Evolutionary conservation across 768 basidiomycete species (phyloP), one percentile per base, ranked within the genome.

Genomic region (Macrolepiota albuminosa): DNA sequence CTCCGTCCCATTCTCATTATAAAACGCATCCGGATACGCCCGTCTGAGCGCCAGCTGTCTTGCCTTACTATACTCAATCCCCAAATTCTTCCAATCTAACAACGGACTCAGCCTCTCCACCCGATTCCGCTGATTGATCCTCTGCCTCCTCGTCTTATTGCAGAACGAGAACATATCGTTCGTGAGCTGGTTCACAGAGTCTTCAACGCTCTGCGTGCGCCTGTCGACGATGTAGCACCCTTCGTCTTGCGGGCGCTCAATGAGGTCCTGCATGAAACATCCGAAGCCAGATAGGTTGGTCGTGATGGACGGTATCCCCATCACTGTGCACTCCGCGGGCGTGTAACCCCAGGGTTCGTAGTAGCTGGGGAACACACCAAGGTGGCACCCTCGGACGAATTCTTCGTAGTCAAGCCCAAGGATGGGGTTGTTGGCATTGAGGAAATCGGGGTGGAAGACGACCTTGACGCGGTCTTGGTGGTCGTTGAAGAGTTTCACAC

Each of bases 241-340:
- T 72, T 98, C 95, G 56, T 96, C 95, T 62, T 93, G 85, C 0
- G 95, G 94, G 14, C 86, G 84, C 64, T 99, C 96, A 65, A 99
- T 95, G 29, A 98, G 80, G 70, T 99, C 97, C 73, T 96, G 93
- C 92, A 98, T 95, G 79, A 97, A 98, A 71, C 91, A 94, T 6
- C 97, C 97, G 64, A 98, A 98, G 42, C 97, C 97, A 18, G 95
- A 97, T 34, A 99, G 79, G 76, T 99, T 99, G 54, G 97, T 99
- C 14, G 97, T 98, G 54, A 98, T 87, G 37, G 89, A 92, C 0
- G 97, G 97, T 53, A 99, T 94, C 61, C 97, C 97, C 97, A 99
- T 99, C 40, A 99, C 97, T n/a, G 97, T 98, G 71, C 97, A 98
- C 71, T 98, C 96, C 1, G 96, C 96, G 0, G 96, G 96, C 1